Conservation (phyloP, 768 basidiomycete species). For the Suillus variegatus region DNA sequence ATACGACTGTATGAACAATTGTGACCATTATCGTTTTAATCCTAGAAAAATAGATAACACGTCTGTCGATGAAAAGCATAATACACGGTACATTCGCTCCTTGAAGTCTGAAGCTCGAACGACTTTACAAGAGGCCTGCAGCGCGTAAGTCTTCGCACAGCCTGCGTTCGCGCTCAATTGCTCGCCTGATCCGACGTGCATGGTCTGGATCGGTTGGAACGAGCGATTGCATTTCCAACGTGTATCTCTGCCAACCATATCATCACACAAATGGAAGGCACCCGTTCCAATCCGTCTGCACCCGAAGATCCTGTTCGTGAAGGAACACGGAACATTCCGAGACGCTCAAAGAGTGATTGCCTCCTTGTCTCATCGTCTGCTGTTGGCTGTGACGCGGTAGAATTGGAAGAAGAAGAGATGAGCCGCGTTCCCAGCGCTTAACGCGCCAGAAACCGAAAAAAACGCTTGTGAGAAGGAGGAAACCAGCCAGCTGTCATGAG, state of each 20-base stretch:
- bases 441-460: constrained; percentile 91
- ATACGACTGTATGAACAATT: background rate
- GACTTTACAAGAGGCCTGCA: constrained; percentile 58
- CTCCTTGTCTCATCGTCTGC: constrained; percentile 22
- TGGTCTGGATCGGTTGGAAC: constrained; percentile 44
- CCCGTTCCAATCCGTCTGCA: constrained; percentile 14
- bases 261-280: constrained; percentile 33
- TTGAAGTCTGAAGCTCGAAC: too few relatives aligned
- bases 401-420: constrained; percentile 44
- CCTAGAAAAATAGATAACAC: constrained; percentile 9
- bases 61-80: background rate
- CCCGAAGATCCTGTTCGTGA: constrained; percentile 9
- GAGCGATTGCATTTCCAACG: background rate
- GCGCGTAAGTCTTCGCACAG: constrained; percentile 60
- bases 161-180: constrained; percentile 54
- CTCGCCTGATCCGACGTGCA: constrained; percentile 44
- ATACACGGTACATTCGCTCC: background rate
- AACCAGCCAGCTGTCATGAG: constrained; percentile 93
- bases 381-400: constrained; percentile 20
- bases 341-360: constrained; percentile 32
- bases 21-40: background rate
- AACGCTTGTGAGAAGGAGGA: constrained; percentile 85
- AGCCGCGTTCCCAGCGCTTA: constrained; percentile 85
- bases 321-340: constrained; percentile 22
- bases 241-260: background rate